phyloP scores from a whole-genome alignment of 2,329 filamentous ascomycete species.

The Zymoseptoria ardabiliae region DNA sequence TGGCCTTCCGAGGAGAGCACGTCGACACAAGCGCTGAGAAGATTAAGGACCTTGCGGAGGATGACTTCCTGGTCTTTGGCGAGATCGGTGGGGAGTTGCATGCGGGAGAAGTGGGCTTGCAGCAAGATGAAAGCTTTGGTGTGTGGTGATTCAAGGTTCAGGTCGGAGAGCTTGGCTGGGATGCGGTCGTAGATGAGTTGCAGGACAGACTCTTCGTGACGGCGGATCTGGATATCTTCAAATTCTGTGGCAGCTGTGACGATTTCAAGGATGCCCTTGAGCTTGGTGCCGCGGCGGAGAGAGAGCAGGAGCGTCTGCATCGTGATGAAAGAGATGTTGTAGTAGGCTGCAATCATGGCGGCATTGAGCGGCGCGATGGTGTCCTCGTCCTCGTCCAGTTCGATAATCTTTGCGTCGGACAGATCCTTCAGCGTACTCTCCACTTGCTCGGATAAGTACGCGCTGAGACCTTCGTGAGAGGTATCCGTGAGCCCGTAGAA shows the following conservation, averaged over 20 bases:
- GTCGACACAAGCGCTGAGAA: conserved; percentile 88
- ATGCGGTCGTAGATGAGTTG: conserved; percentile 89
- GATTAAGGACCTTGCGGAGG: conserved; percentile 72
- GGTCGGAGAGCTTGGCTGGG: conserved; percentile 88
- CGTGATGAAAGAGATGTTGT: conserved; percentile 98
- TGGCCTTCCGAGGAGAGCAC: conserved; percentile 93
- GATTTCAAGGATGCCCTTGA: conserved; percentile 95
- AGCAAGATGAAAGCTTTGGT: conserved; percentile 98
- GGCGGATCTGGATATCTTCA: conserved; percentile 85
- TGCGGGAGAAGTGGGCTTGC: conserved; percentile 93
- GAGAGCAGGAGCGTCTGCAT: conserved; percentile 98
- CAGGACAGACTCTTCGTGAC: conserved; percentile 82
- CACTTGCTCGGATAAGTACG: conserved; percentile 87
- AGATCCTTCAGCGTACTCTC: conserved; percentile 88
- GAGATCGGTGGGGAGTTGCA: conserved; percentile 92
- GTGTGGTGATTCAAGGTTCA: conserved; percentile 83
- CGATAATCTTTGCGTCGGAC: conserved; percentile 87
- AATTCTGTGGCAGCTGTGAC: conserved; percentile 96
- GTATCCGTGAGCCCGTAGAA: conserved; percentile 88
- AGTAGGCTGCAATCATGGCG: conserved; percentile 97
- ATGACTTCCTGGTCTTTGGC: conserved; percentile 93
- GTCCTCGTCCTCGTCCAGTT: conserved; percentile 83
- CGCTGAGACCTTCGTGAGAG: conserved; percentile 86
- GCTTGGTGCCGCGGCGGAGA: conserved; percentile 77
- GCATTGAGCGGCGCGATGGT: conserved; percentile 83